A percentile compares a stretch with the other conserved stretches of the same genome.
phyloP scores from a whole-genome alignment of 768 basidiomycete species.

The Lepiota subincarnata region DNA sequence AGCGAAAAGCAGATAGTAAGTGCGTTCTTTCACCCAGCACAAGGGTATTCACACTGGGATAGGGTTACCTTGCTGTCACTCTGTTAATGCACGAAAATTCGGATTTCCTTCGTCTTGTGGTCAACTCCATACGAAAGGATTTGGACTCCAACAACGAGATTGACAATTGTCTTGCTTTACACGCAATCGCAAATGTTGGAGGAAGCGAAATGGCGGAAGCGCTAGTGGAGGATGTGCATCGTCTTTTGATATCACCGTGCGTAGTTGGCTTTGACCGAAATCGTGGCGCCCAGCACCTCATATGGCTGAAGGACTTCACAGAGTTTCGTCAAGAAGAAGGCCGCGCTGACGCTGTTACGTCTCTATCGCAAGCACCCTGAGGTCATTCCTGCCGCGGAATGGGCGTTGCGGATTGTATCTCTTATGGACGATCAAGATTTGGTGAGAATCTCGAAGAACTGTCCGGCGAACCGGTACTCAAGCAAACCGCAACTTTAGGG shows the following conservation, averaged over 20 bases:
- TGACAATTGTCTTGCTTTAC: constrained; percentile 93
- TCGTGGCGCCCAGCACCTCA: constrained; percentile 8
- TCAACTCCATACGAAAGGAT: constrained; percentile 98
- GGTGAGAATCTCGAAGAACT: constrained; percentile 34
- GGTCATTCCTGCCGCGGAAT: constrained; percentile 89
- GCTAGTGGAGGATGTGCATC: constrained; percentile 88
- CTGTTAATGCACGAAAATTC: constrained; percentile 99
- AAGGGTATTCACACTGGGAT: constrained; percentile 10
- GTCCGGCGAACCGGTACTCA: not conserved
- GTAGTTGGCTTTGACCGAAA: constrained; percentile 18
- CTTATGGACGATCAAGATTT: constrained; percentile 94
- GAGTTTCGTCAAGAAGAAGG: constrained; percentile 97
- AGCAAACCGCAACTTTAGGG: constrained; percentile 47
- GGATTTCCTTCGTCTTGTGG: constrained; percentile 91
- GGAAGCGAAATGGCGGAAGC: constrained; percentile 99
- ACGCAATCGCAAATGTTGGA: constrained; percentile 98
- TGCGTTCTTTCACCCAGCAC: constrained; percentile 9
- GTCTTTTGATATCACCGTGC: constrained; percentile 91
- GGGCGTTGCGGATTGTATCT: constrained; percentile 92
- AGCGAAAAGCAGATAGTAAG: constrained; percentile 98
- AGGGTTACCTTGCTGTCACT: constrained; percentile 98
- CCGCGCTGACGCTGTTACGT: constrained; percentile 87
- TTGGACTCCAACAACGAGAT: constrained; percentile 92
- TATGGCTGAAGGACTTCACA: constrained; percentile 70
- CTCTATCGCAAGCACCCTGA: constrained; percentile 95